These are phyloP conservation scores for Podaxis sp. DNA, from an alignment of 768 basidiomycete genomes.

Conservation along the genomic window DNA sequence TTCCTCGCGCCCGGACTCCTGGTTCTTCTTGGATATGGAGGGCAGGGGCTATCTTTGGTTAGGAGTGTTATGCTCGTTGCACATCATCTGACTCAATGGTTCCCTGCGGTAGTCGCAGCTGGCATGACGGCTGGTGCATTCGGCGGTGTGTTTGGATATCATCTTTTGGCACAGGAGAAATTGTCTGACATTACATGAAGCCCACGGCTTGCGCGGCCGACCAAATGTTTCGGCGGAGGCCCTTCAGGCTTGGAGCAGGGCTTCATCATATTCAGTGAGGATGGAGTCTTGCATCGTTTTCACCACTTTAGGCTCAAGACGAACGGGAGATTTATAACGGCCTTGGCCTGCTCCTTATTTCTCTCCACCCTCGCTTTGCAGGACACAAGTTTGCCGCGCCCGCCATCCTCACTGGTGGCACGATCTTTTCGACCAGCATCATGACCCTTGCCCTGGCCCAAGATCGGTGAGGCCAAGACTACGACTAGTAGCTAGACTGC, in stretches of 20 bases:
- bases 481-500: background rate
- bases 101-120: conserved; percentile 30
- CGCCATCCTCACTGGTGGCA: conserved; percentile 56
- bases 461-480: conserved; percentile 33
- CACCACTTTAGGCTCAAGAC: background rate
- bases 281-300: background rate
- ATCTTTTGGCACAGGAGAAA: background rate
- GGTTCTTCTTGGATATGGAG: conserved; percentile 37
- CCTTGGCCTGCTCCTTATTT: conserved; percentile 60
- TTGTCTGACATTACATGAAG: conserved; percentile 21
- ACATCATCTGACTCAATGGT: background rate
- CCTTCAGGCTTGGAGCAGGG: conserved; percentile 62
- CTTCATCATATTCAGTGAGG: conserved; percentile 61
- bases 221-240: conserved; percentile 49
- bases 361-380: conserved; percentile 61
- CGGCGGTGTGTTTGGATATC: conserved; percentile 37
- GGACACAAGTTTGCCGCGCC: conserved; percentile 65
- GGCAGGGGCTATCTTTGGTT: conserved; percentile 43
- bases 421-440: conserved; percentile 67
- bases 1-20: conserved; percentile 18
- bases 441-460: conserved; percentile 49
- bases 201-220: conserved; percentile 56
- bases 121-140: conserved; percentile 68
- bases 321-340: conserved; percentile 62
- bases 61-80: conserved; percentile 13